Evolutionary conservation across 1,284 basidiomycete genomes (phyloP), one percentile per base, ranked within the genome.

Genomic region (Vanrija sp.): DNA sequence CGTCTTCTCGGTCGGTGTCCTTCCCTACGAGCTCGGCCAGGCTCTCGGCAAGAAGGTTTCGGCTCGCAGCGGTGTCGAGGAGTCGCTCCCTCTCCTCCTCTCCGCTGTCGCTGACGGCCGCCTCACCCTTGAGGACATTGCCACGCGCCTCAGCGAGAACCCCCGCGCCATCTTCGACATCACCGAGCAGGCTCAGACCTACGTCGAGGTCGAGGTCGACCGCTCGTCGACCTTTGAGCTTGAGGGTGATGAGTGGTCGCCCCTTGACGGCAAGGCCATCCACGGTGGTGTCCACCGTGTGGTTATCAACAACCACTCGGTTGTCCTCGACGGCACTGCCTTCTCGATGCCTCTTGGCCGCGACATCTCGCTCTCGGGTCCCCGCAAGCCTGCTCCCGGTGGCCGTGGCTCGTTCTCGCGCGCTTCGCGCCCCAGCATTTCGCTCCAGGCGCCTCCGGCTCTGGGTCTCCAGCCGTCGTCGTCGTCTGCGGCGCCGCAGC

Each of bases 151-250:
- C 36, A 85, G 91, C 73, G 92, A 95, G 67, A 97, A 96, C 75
- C 95, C 95, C 6, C 83, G 89, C 48, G 82, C 84, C 49, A 97
- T 99, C 71, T 98, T 98, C 67, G 86, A 87, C 43, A 81, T 98
- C 14, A 85, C 89, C 2, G 89, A 94, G 53, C 90, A 92, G 70
- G 69, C 83, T 8, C 83, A 91, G 60, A 93, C 93, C 2, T 88
- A 87, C 65, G 89, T 98, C 45, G 96, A 99, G 71, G 89, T 98
- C 42, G 90, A 96, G 61, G 80, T 94, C 41, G 88, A 89, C 62
- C 84, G 95, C 50, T 82, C 82, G 54, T 80, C 83, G 20, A 79
- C 79, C 37, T 91, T 89, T 69, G 45, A 55, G 31, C 38, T 55
- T 16, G 78, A 78, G 23, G 71, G 77, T 16, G 77, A 79, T 41